Evolutionary conservation across 306 rosid genomes (phyloP), one percentile per base, ranked within the genome.

Genomic region (Casuarina glauca): DNA sequence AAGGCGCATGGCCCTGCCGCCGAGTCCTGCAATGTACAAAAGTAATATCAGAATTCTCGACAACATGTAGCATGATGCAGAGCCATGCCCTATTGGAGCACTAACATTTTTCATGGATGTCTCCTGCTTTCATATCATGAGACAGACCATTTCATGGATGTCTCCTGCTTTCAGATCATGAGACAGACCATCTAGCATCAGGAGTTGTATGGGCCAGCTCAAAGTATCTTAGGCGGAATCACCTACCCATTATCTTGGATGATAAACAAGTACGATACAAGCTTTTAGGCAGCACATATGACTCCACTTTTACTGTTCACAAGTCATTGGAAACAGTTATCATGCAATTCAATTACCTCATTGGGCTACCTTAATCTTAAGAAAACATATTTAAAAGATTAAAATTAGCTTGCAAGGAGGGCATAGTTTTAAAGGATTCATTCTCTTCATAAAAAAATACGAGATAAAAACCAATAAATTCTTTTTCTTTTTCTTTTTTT

Each of bases 71-170:
- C 43, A 62, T 66, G 46, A 66, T 41, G 71, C 41, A 19, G 32
- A 17, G n/a, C 48, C 35, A 49, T 66, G 71, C 42, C 71, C 50
- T 66, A 32, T 66, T 16, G n/a, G 50, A 16, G 71, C 50, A 66
- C 71, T 42, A 66, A 39, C n/a, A 66, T 17, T 6, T 41, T n/a
- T 41, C 32, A 16, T 39, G 48, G 48, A 36, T 16, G 48, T 41
- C 71, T 16, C 71, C 35, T 66, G 49, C 71, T 66, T 66, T 66
- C 71, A 66, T 16, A 66, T 39, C 71, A 66, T 66, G 15, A 41
- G 50, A 66, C 71, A 38, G 70, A 64, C 70, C 44, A 26, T 41
- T n/a, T 41, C 32, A 16, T 39, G 48, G 48, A 36, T 16, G 48
- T 41, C 71, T 7, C 71, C 35, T 66, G 49, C 71, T 66, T 66